These are phyloP conservation scores for Talaromyces ruber DNA, from an alignment of 495 filamentous ascomycete species.

Conservation along the genomic window DNA sequence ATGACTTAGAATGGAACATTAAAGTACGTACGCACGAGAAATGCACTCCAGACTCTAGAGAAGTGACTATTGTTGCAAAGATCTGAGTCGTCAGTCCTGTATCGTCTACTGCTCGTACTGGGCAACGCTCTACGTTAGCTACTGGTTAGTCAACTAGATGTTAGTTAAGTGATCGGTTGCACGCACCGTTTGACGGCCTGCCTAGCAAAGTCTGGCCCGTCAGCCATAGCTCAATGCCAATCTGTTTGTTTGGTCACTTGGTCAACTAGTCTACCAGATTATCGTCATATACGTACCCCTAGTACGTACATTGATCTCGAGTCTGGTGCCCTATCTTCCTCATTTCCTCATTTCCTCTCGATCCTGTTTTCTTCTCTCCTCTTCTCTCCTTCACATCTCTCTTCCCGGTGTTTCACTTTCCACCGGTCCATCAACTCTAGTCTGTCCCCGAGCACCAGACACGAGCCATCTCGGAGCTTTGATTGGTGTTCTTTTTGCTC, in stretches of 20 bases:
- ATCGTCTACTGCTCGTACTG: neutral
- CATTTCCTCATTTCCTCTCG: conserved; percentile 1
- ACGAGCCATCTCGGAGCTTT: neutral
- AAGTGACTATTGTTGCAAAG: neutral
- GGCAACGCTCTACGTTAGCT: neutral
- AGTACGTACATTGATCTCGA: neutral
- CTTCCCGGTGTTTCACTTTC: neutral
- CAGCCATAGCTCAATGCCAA: neutral
- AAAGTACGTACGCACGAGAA: neutral
- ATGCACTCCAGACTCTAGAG: neutral
- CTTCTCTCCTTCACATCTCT: conserved; percentile 9
- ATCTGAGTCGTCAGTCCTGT: neutral
- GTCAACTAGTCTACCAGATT: neutral
- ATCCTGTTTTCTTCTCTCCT: conserved; percentile 6
- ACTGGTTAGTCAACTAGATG: neutral
- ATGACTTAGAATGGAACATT: neutral
- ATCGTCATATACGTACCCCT: neutral
- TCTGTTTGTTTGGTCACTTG: neutral
- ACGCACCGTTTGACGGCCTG: neutral
- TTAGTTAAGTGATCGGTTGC: neutral
- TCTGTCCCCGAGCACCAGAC: neutral
- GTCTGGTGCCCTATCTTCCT: conserved; percentile 4
- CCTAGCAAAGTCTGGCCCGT: neutral
- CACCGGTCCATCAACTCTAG: neutral
- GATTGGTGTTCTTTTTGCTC: conserved; percentile 11